Percentiles rank a stretch among this genome's conserved stretches.
Conservation (phyloP, 352 stramenopile genomes). For the Globisporangium recalcitrans region DNA sequence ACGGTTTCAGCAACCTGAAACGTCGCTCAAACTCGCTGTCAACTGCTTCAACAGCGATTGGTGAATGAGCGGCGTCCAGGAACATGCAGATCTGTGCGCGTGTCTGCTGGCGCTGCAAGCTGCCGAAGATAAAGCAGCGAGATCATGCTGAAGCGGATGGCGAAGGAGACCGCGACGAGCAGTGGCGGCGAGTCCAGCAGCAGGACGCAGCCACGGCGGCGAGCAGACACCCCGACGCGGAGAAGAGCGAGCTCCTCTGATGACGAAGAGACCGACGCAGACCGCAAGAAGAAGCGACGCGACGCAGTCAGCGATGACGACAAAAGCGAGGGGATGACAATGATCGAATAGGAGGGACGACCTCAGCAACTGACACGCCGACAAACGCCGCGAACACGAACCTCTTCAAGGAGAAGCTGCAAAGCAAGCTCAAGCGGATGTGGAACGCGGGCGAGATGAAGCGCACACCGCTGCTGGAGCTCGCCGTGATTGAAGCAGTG, state of each 20-base stretch:
- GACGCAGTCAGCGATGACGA: background rate
- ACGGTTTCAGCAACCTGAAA: slow-evolving; percentile 1
- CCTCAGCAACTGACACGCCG: slow-evolving; percentile 10
- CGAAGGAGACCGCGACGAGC: slow-evolving; percentile 21
- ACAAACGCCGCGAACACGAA: background rate
- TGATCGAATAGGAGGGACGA: background rate
- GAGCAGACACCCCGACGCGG: slow-evolving; percentile 3
- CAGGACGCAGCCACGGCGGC: background rate
- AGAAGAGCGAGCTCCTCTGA: slow-evolving; percentile 1
- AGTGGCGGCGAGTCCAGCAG: slow-evolving; percentile 9
- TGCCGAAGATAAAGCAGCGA: background rate
- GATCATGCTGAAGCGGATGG: slow-evolving; percentile 28
- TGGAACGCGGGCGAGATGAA: slow-evolving; percentile 42
- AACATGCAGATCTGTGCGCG: background rate
- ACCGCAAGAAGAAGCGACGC: background rate
- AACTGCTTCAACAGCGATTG: background rate
- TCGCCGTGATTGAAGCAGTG: slow-evolving; percentile 38
- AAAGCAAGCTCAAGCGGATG: slow-evolving; percentile 25
- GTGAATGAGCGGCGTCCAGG: background rate
- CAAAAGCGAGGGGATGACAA: slow-evolving; percentile 9
- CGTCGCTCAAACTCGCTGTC: slow-evolving; percentile 3
- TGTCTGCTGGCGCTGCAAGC: background rate
- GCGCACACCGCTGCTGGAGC: slow-evolving; percentile 43
- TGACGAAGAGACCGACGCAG: background rate
- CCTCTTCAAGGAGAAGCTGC: slow-evolving; percentile 10